Percentiles rank a stretch among this genome's conserved stretches.
phyloP scores from a whole-genome alignment of 495 filamentous ascomycete genomes.

The Lepraria neglecta region DNA sequence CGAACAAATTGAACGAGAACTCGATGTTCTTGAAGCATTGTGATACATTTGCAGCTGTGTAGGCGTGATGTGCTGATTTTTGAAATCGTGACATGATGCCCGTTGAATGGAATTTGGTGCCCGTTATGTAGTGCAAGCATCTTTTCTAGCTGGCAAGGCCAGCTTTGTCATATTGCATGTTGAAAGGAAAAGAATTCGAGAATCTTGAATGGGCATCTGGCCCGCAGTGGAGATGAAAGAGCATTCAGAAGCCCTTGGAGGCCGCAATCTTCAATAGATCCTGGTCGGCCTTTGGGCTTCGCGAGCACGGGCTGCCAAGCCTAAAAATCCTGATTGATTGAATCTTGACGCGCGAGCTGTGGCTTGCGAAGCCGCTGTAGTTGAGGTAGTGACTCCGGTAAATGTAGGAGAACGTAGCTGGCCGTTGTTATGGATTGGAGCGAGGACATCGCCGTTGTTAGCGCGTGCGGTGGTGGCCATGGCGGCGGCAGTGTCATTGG shows the following conservation, averaged over 20 bases:
- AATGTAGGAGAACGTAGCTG: neutral
- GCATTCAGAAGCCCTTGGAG: neutral
- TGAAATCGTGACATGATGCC: too few relatives aligned
- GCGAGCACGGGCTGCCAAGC: slow-evolving; percentile 8
- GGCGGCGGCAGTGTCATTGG: neutral
- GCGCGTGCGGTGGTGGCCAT: neutral
- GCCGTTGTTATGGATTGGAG: neutral
- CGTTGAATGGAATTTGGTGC: too few relatives aligned
- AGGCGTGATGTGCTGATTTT: too few relatives aligned
- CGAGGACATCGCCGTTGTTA: neutral
- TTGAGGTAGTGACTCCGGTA: neutral
- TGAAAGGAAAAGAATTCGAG: too few relatives aligned
- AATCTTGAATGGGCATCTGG: too few relatives aligned
- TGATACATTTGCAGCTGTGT: too few relatives aligned
- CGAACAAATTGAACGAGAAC: too few relatives aligned
- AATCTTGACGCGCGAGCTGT: slow-evolving; percentile 4
- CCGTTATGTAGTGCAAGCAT: too few relatives aligned
- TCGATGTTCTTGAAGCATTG: too few relatives aligned
- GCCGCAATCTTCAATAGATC: slow-evolving; percentile 6
- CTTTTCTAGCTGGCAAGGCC: too few relatives aligned
- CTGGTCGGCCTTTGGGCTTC: neutral
- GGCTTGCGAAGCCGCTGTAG: neutral
- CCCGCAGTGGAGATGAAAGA: too few relatives aligned
- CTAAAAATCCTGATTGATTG: slow-evolving; percentile 14
- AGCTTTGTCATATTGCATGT: too few relatives aligned